Evolutionary conservation across 2,329 filamentous ascomycete species (phyloP).

Genomic region (Aspergillus texensis): DNA sequence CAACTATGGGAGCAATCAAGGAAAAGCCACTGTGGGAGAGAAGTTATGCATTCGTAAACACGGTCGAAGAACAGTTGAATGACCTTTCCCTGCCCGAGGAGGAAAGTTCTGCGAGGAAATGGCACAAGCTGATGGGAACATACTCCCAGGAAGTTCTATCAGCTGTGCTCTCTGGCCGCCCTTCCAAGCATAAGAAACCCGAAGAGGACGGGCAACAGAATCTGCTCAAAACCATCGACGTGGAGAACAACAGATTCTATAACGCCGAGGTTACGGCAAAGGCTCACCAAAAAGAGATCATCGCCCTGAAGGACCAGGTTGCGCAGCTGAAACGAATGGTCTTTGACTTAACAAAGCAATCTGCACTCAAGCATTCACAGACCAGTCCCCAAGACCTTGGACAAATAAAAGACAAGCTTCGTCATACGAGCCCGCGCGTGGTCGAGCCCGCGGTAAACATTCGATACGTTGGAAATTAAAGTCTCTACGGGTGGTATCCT

Average conservation of each 20-base stretch:
- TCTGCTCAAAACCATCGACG: neutral
- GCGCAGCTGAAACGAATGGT: conserved; percentile 34
- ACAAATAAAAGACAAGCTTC: conserved; percentile 12
- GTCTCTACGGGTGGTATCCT: neutral
- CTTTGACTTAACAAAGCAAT: conserved; percentile 27
- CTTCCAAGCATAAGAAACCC: conserved; percentile 5
- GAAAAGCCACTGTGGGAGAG: conserved; percentile 34
- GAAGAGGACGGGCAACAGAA: neutral
- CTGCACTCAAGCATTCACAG: conserved; percentile 14
- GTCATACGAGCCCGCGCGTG: conserved; percentile 3
- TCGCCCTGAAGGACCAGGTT: conserved; percentile 31
- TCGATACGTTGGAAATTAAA: neutral
- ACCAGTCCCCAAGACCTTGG: conserved; percentile 10
- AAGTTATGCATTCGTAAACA: conserved; percentile 36
- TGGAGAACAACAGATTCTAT: neutral
- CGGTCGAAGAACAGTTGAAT: conserved; percentile 31
- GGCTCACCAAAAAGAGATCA: conserved; percentile 28
- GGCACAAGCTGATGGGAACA: conserved; percentile 24
- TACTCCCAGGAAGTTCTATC: conserved; percentile 31
- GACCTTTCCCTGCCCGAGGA: conserved; percentile 21
- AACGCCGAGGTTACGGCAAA: conserved; percentile 1
- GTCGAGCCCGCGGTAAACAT: conserved; percentile 3
- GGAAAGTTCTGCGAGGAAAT: conserved; percentile 17
- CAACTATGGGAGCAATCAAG: conserved; percentile 16
- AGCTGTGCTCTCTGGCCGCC: conserved; percentile 21